Base-by-base conservation (phyloP, 192 early-diverging fungal genomes). In the Geosiphon pyriformis region DNA sequence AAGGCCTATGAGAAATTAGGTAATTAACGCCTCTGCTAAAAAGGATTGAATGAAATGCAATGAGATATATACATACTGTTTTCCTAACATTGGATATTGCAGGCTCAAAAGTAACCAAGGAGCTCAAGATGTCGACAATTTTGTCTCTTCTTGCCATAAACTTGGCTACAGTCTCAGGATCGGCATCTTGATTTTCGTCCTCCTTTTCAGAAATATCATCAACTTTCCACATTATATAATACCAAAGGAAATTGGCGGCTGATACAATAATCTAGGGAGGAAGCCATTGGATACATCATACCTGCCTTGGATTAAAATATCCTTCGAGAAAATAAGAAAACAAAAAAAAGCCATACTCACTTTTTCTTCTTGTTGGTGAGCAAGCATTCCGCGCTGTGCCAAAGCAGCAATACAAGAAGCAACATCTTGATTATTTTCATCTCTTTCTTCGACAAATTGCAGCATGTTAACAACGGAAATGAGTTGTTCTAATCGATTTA, bases 1-100 rank as follows among this genome's bases (percentile, higher is more conserved):
- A 78, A 80, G 17, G 79, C 72, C 72, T 75, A 68, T 66, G n/a
- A 65, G 63, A 27, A 72, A 60, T 42, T n/a, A n/a, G n/a, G n/a
- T n/a, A n/a, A n/a, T n/a, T n/a, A n/a, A n/a, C n/a, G n/a, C n/a
- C n/a, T n/a, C n/a, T n/a, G n/a, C n/a, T n/a, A n/a, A n/a, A n/a
- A n/a, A n/a, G n/a, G n/a, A n/a, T n/a, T n/a, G n/a, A n/a, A n/a
- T n/a, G n/a, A n/a, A 67, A 20, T n/a, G 61, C 29, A 42, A 69
- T 67, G 26, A 46, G 26, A 29, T 61, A 46, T 58, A 32, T n/a
- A 37, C 32, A 20, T 53, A 65, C 63, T 10, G 15, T 22, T 54
- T 18, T 49, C 27, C 46, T 51, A 37, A 54, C 31, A 22, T 34
- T 65, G 11, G n/a, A 27, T 15, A 27, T 17, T 22, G 33, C 63